Conservation (phyloP, 2,329 filamentous ascomycete genomes). For the Aspergillus sergii region DNA sequence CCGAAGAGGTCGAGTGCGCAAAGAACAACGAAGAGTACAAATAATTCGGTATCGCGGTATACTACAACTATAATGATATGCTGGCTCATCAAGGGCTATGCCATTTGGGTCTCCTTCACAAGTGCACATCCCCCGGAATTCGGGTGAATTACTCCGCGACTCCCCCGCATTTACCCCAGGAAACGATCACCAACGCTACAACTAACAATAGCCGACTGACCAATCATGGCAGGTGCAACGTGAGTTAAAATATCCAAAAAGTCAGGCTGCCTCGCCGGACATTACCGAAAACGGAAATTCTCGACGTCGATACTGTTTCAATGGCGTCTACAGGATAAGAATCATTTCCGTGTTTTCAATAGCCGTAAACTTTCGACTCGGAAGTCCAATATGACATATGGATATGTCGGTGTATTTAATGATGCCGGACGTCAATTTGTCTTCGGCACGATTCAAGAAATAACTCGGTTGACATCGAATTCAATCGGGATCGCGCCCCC, state of each 20-base stretch:
- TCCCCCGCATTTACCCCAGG: not conserved
- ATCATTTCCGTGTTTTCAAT: not conserved
- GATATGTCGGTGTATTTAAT: not conserved
- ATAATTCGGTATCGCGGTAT: conserved; percentile 50
- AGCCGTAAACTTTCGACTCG: not conserved
- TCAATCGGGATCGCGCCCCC: not conserved
- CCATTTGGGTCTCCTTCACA: conserved; percentile 46
- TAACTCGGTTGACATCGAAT: not conserved
- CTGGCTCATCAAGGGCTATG: conserved; percentile 52
- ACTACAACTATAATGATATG: conserved; percentile 54
- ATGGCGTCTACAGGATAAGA: not conserved
- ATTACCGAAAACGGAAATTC: not conserved
- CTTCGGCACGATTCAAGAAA: no score
- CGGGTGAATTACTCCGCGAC: not conserved
- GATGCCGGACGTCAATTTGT: not conserved
- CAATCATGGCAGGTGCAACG: not conserved
- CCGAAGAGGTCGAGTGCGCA: conserved; percentile 46
- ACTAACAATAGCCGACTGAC: not conserved
- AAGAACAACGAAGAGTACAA: conserved; percentile 42
- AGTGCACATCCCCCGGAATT: not conserved
- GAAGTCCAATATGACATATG: not conserved
- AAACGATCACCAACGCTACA: not conserved
- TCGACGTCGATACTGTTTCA: not conserved
- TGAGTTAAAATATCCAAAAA: not conserved
- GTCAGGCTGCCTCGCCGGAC: not conserved